phyloP scores from a whole-genome alignment of 192 early-diverging fungal species.

The Backusella tarrabulga region DNA sequence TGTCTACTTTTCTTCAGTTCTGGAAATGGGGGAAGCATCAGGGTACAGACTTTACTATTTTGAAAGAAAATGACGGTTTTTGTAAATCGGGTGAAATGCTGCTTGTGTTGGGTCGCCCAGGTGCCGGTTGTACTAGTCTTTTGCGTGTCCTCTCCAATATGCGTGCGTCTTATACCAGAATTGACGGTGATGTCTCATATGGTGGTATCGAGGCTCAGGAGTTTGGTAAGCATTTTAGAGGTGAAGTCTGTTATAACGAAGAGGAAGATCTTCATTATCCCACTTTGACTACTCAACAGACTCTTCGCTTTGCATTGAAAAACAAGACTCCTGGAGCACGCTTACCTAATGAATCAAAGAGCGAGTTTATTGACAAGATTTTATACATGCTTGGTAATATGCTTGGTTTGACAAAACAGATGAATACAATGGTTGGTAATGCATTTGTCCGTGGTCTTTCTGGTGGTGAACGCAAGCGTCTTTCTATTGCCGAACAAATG shows the following conservation, averaged over 20 bases:
- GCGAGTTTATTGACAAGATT: constrained; percentile 31
- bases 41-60: constrained; percentile 46
- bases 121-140: constrained; percentile 64
- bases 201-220: constrained; percentile 66
- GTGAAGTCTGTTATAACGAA: constrained; percentile 76
- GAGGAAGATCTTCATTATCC: constrained; percentile 61
- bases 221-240: constrained; percentile 60
- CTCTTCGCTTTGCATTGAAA: constrained; percentile 74
- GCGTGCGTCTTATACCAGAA: constrained; percentile 38
- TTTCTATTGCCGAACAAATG: constrained; percentile 73
- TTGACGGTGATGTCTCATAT: constrained; percentile 60
- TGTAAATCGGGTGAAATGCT: constrained; percentile 74
- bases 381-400: constrained; percentile 54
- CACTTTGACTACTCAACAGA: constrained; percentile 72
- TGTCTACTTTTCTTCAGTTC: constrained; percentile 16
- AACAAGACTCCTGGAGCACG: constrained; percentile 63
- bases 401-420: constrained; percentile 57
- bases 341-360: constrained; percentile 34
- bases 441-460: constrained; percentile 72
- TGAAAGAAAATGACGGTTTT: constrained; percentile 62
- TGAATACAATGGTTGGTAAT: constrained; percentile 64
- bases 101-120: constrained; percentile 69
- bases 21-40: constrained; percentile 16
- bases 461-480: constrained; percentile 74
- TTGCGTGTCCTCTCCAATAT: constrained; percentile 60